These are phyloP conservation scores for Citrullus colocynthis DNA, from an alignment of 306 rosid species.

Conservation along the genomic window DNA sequence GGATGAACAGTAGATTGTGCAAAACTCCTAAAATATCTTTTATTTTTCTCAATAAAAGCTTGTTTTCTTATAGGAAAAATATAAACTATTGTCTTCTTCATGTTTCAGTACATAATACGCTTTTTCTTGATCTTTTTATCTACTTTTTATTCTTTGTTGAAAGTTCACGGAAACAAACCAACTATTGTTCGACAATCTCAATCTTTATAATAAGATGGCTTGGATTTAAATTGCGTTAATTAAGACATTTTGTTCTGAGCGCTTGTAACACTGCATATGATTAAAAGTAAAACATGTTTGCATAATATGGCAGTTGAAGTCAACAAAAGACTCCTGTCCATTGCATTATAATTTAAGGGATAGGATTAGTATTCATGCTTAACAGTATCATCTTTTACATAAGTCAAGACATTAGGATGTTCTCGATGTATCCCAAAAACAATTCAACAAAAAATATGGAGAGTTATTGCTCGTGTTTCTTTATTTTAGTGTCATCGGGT, in stretches of 20 bases:
- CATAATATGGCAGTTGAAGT: too few relatives aligned
- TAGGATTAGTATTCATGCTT: not conserved
- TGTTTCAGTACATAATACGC: not conserved
- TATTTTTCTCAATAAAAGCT: not conserved
- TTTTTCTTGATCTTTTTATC: not conserved
- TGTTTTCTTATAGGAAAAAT: too few relatives aligned
- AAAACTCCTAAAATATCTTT: not conserved
- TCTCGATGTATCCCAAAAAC: not conserved
- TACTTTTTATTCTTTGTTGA: not conserved
- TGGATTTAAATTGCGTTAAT: not conserved
- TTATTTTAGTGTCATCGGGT: not conserved
- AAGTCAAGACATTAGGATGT: not conserved
- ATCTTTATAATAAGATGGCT: not conserved
- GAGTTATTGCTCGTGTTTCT: not conserved
- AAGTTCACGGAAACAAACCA: not conserved
- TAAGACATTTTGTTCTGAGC: not conserved
- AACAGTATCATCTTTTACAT: not conserved
- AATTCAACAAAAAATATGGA: not conserved
- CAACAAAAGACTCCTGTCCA: too few relatives aligned
- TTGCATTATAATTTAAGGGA: not conserved
- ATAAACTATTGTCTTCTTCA: not conserved
- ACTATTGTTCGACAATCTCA: not conserved
- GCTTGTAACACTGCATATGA: not conserved
- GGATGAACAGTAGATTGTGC: slow-evolving; percentile 5
- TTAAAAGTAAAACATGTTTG: too few relatives aligned